phyloP scores from a whole-genome alignment of 768 basidiomycete genomes.

The Amanita molliuscula region DNA sequence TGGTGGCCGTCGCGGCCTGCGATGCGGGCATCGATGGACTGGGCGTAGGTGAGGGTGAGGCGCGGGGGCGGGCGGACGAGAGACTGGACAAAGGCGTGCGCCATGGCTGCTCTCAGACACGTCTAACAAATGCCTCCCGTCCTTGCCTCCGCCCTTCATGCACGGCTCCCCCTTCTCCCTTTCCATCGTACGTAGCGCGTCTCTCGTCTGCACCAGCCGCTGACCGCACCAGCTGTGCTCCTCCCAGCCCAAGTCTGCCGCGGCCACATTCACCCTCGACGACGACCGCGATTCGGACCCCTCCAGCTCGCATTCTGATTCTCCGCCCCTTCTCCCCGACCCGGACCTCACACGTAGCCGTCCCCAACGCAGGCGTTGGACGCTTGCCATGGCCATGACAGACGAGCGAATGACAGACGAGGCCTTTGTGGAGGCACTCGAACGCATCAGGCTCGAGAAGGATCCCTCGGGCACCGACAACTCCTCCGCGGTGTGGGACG shows the following conservation, averaged over 20 bases:
- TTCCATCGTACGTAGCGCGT: not conserved
- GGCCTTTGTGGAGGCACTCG: constrained; percentile 35
- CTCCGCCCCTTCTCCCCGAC: not conserved
- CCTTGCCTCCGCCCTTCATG: not conserved
- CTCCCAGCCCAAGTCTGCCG: not conserved
- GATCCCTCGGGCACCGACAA: constrained; percentile 9
- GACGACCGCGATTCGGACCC: constrained; percentile 5
- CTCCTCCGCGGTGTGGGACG: constrained; percentile 14
- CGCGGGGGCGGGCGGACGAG: constrained; percentile 29
- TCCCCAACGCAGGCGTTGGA: constrained; percentile 19
- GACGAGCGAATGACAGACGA: constrained; percentile 42
- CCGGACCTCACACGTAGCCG: not conserved
- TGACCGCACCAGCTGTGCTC: not conserved
- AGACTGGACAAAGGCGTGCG: constrained; percentile 2
- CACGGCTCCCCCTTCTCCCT: constrained; percentile 2
- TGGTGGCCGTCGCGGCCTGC: constrained; percentile 66
- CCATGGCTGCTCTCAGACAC: constrained; percentile 4
- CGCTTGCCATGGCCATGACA: constrained; percentile 38
- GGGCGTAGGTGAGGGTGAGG: constrained; percentile 80
- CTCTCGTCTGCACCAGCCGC: not conserved
- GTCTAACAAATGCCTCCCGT: not conserved
- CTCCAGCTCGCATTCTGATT: not conserved
- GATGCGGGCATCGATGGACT: constrained; percentile 83
- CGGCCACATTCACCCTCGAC: constrained; percentile 4
- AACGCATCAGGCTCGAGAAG: constrained; percentile 24